These are phyloP conservation scores for Fomitopsis palustris DNA, from an alignment of 1,284 basidiomycete species.

Conservation along the genomic window DNA sequence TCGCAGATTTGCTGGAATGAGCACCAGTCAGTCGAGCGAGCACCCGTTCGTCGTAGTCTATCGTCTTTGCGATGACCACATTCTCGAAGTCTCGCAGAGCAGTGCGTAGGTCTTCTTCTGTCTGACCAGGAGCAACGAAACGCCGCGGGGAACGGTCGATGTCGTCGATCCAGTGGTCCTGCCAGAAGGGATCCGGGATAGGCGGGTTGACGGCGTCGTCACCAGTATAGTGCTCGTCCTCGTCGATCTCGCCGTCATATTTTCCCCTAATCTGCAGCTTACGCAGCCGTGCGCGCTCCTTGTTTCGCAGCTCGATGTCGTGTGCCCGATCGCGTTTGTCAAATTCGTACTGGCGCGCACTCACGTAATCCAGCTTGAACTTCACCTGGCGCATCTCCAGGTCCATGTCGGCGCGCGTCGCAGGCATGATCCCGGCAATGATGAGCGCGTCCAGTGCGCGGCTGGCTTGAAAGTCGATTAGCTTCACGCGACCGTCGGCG, in stretches of 20 bases:
- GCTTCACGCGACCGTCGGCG: conserved; percentile 49
- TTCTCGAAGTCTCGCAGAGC: conserved; percentile 19
- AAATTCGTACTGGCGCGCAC: conserved; percentile 21
- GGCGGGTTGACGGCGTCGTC: conserved; percentile 6
- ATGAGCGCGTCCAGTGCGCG: conserved; percentile 35
- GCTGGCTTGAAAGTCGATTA: conserved; percentile 55
- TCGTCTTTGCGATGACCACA: conserved; percentile 7
- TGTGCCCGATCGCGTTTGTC: conserved; percentile 14
- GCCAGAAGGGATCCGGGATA: conserved; percentile 28
- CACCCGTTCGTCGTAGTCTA: conserved; percentile 2
- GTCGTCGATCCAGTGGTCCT: conserved; percentile 31
- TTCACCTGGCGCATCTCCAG: conserved; percentile 54
- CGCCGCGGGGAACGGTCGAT: conserved; percentile 30
- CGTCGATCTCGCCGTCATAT: not conserved
- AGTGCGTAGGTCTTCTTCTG: conserved; percentile 20
- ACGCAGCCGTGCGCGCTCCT: not conserved
- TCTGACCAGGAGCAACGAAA: conserved; percentile 37
- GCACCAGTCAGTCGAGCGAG: no score
- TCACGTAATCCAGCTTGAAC: conserved; percentile 42
- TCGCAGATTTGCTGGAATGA: not conserved
- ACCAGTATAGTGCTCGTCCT: conserved; percentile 1
- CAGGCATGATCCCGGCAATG: conserved; percentile 33
- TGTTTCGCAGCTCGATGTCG: conserved; percentile 4
- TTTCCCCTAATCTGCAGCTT: not conserved
- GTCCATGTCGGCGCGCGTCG: conserved; percentile 39